phyloP scores from a whole-genome alignment of 169 alveolate species.

The Eimeria acervulina region DNA sequence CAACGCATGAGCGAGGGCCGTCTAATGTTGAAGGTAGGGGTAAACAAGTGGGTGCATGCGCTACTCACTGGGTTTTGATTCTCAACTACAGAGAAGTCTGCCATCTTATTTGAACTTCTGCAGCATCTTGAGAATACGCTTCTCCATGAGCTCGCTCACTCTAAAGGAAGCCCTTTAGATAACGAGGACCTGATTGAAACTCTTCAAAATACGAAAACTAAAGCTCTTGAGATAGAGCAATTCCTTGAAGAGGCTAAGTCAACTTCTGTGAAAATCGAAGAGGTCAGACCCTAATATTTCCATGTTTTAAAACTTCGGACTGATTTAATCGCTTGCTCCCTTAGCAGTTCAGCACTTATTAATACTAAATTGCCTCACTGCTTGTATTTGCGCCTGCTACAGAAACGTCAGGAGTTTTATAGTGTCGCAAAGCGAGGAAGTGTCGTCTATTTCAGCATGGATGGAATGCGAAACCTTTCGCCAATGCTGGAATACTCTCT shows the following conservation, averaged over 20 bases:
- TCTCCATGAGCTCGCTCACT: constrained; percentile 94
- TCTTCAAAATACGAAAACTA: constrained; percentile 94
- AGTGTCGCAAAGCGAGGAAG: constrained; percentile 88
- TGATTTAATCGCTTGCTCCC: not conserved
- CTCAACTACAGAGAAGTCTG: not conserved
- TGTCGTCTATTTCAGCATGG: constrained; percentile 95
- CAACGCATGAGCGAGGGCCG: constrained; percentile 94
- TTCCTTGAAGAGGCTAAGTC: constrained; percentile 94
- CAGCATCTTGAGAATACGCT: constrained; percentile 93
- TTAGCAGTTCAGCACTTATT: not conserved
- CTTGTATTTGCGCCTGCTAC: not conserved
- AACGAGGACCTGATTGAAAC: constrained; percentile 95
- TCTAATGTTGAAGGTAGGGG: constrained; percentile 89
- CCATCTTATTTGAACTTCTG: not conserved
- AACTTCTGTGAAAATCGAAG: constrained; percentile 94
- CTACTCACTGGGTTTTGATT: not conserved
- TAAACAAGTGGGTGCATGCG: not conserved
- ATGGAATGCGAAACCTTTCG: constrained; percentile 94
- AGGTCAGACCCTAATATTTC: constrained; percentile 74
- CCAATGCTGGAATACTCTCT: constrained; percentile 97
- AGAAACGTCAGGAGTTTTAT: constrained; percentile 82
- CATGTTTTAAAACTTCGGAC: not conserved
- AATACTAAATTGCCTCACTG: not conserved
- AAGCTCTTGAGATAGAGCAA: constrained; percentile 93
- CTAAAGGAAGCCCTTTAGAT: constrained; percentile 95